Base-by-base conservation (phyloP, 2,329 filamentous ascomycete genomes). In the Fusarium zealandicum region DNA sequence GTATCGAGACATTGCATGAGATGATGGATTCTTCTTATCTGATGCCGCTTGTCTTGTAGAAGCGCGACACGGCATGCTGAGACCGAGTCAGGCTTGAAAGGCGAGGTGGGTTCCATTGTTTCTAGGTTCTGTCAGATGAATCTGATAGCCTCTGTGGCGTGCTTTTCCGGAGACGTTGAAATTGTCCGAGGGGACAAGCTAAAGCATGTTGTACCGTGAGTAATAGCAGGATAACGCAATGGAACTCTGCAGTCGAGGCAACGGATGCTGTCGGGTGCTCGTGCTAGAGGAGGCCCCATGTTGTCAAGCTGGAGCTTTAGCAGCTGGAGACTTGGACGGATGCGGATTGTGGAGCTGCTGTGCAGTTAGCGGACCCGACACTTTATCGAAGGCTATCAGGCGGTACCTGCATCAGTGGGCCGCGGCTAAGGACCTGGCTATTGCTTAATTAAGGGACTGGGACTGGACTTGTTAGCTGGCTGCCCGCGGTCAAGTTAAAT, bases 371-470 rank as follows among this genome's bases (percentile, higher is more conserved):
- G 28, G 52, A 38, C 46, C 51, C 22, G 52, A 38, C 46, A 49
- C 48, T 49, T 49, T 39, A 58, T 44, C 43, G 58, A 47, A 30
- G 33, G 42, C 6, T 9, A 13, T 35, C 32, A 17, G n/a, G 13
- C 57, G 38, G 59, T 63, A 63, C 59, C 59, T 63, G 59, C 59
- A 63, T 63, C 50, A 50, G 51, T 63, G 55, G 59, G 59, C 40
- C 51, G 27, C 45, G 47, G 39, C 44, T 25, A 38, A 32, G 40
- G 27, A 59, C n/a, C n/a, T n/a, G 55, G 54, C 44, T 58, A 58
- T n/a, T n/a, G n/a, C n/a, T n/a, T n/a, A 58, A 20, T 28, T 14
- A 36, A 42, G 54, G 11, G 40, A 50, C 28, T 12, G 17, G 20
- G 17, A 20, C 18, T 40, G 18, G 2, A 16, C n/a, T 37, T 37